These are phyloP conservation scores for Megacollybia marginata DNA, from an alignment of 768 basidiomycete genomes.

Conservation along the genomic window DNA sequence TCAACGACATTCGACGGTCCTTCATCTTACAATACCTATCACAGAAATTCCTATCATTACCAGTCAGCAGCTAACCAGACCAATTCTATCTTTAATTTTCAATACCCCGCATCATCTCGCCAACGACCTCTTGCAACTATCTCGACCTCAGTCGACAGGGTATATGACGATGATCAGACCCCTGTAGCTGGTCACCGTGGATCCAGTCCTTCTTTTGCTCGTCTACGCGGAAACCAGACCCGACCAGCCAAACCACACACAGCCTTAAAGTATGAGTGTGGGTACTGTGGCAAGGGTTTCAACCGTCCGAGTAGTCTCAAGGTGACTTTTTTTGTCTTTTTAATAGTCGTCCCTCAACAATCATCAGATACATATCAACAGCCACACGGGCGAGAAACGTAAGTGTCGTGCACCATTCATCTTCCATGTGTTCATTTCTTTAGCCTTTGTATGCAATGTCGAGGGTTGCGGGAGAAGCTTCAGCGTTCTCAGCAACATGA, in stretches of 20 bases:
- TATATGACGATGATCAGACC: conserved; percentile 29
- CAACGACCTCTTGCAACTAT: conserved; percentile 3
- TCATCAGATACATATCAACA: conserved; percentile 71
- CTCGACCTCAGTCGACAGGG: conserved; percentile 15
- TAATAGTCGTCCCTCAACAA: conserved; percentile 3
- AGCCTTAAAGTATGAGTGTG: conserved; percentile 61
- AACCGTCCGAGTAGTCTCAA: conserved; percentile 78
- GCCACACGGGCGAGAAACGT: conserved; percentile 85
- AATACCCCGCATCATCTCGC: neutral
- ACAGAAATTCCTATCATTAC: neutral
- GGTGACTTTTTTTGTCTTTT: conserved; percentile 28
- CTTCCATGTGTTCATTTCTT: conserved; percentile 4
- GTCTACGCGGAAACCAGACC: no score
- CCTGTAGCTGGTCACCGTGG: conserved; percentile 21
- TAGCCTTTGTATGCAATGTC: conserved; percentile 72
- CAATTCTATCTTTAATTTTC: neutral
- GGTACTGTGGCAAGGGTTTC: conserved; percentile 75
- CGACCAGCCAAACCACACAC: neutral
- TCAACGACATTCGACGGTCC: neutral
- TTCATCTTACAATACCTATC: neutral
- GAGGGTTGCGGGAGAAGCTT: conserved; percentile 75
- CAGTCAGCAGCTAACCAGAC: neutral
- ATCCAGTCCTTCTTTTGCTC: conserved; percentile 2
- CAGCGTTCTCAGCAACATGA: conserved; percentile 86
- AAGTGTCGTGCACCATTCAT: conserved; percentile 22